Base-by-base conservation (phyloP, 1,284 basidiomycete genomes). In the Boletus hoseneyae region DNA sequence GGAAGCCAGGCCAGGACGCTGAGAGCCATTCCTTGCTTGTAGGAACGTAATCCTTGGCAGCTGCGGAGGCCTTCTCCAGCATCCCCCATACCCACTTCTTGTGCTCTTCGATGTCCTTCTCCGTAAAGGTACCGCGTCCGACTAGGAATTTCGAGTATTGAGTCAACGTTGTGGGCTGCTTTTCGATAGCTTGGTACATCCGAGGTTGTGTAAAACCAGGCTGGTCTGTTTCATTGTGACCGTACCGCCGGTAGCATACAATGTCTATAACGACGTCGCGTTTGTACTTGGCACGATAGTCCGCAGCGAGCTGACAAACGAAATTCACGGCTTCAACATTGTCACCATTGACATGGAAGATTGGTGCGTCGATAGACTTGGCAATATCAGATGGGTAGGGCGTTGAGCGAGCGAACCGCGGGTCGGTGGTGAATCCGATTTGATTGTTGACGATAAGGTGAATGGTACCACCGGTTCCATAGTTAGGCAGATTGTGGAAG, bases 401-500 rank as follows among this genome's bases (percentile, higher is more conserved):
- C 3, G 97, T 99, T 13, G 96, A 99, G 55, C 96, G 95, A 46
- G 95, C 76, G 75, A 98, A 98, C 56, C 95, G 87, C 43, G 97
- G 97, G 70, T 98, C 96, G 50, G 97, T 99, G 53, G 97, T 99
- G 79, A 99, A 99, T 58, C 97, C 97, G 56, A 99, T 97, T 72
- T 99, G 97, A 77, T 99, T 99, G 80, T 99, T 99, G 64, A 99
- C 94, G 63, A 99, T 95, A 57, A 99, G 77, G 70, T 99, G 97
- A 62, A 99, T 92, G 41, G 97, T 99, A 56, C 97, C 97, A 55
- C 97, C 97, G 16, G 95, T 97, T 44, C 95, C 94, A 71, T 97
- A 99, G 73, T 83, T 85, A 41, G 93, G 93, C 42, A 99, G 79
- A 68, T 90, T 93, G 76, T 95, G 90, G 80, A 99, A 92, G 65